These are phyloP conservation scores for Suillus lakei DNA, from an alignment of 768 basidiomycete species.

Conservation along the genomic window DNA sequence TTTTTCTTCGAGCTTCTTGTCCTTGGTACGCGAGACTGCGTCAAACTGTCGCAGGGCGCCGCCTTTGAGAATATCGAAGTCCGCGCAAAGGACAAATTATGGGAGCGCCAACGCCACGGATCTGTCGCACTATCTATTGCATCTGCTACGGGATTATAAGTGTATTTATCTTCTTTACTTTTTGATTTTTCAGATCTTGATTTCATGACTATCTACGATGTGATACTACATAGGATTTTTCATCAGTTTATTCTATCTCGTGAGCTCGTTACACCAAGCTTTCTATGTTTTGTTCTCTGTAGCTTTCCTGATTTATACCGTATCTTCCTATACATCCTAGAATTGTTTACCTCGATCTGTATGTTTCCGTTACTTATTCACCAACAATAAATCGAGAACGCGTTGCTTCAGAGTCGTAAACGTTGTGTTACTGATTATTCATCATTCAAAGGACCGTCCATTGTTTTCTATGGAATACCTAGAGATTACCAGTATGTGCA, in stretches of 20 bases:
- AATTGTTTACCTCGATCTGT: neutral
- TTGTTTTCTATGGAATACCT: too few relatives aligned
- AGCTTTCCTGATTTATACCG: slow-evolving; percentile 4
- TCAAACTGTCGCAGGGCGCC: slow-evolving; percentile 74
- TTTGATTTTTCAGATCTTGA: slow-evolving; percentile 2
- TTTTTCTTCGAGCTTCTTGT: slow-evolving; percentile 99
- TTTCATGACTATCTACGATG: slow-evolving; percentile 4
- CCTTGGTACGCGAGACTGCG: slow-evolving; percentile 89
- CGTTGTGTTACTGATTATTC: too few relatives aligned
- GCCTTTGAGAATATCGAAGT: slow-evolving; percentile 90
- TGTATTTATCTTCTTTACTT: slow-evolving; percentile 6
- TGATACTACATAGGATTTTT: slow-evolving; percentile 9
- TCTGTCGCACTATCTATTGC: slow-evolving; percentile 50
- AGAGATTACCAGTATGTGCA: too few relatives aligned
- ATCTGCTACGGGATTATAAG: slow-evolving; percentile 46
- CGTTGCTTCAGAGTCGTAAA: too few relatives aligned
- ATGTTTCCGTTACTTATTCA: neutral
- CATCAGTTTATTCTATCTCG: slow-evolving; percentile 20
- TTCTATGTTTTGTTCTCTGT: neutral
- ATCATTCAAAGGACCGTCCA: too few relatives aligned
- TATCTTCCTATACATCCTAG: slow-evolving; percentile 10
- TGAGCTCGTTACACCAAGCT: neutral
- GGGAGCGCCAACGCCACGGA: slow-evolving; percentile 66
- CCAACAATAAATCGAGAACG: neutral
- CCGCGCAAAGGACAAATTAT: slow-evolving; percentile 80